These are phyloP conservation scores for Chaetomidium leptoderma DNA, from an alignment of 495 filamentous ascomycete species.

Conservation along the genomic window DNA sequence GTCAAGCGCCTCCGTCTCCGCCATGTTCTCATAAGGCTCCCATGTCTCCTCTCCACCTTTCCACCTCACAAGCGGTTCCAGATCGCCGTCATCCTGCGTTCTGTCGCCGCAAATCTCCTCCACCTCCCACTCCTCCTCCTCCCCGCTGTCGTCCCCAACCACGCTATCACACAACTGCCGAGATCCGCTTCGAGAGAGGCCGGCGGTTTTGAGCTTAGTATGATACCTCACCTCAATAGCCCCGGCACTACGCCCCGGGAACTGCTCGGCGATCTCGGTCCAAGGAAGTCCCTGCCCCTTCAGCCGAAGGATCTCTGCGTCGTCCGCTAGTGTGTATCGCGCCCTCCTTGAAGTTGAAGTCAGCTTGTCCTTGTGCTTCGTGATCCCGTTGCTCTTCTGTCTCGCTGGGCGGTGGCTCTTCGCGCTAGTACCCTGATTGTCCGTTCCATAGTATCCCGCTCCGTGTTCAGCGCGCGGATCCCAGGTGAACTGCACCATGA, in stretches of 20 bases:
- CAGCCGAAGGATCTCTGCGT: background rate
- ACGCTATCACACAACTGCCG: too few relatives aligned
- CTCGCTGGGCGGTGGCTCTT: background rate
- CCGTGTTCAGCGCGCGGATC: background rate
- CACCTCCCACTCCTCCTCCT: background rate
- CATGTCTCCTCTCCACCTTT: too few relatives aligned
- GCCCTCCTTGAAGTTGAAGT: background rate
- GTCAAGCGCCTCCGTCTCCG: background rate
- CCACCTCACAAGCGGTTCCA: too few relatives aligned
- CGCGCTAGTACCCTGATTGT: background rate
- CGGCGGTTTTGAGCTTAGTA: background rate
- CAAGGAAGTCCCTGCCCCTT: background rate
- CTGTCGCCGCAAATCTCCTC: too few relatives aligned
- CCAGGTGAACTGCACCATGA: slow-evolving; percentile 8
- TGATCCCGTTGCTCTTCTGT: background rate
- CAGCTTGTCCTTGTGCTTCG: background rate
- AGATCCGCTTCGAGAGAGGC: too few relatives aligned
- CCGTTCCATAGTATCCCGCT: background rate
- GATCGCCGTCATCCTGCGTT: too few relatives aligned
- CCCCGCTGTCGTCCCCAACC: too few relatives aligned
- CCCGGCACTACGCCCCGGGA: background rate
- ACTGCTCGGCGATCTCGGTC: background rate
- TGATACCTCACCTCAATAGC: background rate
- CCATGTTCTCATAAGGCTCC: too few relatives aligned
- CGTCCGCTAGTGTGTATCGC: background rate